Base-by-base conservation (phyloP, 306 rosid species). In the Elaeagnus macrophylla region DNA sequence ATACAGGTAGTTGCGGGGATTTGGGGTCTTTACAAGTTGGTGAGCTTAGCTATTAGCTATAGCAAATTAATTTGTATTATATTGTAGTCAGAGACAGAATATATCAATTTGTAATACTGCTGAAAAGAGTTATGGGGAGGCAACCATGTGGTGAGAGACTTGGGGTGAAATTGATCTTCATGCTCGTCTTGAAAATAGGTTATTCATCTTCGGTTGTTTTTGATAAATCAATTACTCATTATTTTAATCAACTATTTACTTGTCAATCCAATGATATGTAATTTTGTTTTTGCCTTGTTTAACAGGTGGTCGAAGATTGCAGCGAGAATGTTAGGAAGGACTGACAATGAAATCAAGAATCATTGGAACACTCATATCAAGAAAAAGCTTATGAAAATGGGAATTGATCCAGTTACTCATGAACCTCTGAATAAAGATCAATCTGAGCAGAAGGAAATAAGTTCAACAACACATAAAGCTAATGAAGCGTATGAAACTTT, bases 91-190 rank as follows among this genome's bases (percentile, higher is more conserved):
- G 16, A 2, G 9, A 9, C 35, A 11, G 0, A 12, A 10, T 6
- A 18, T 5, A 7, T 10, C 15, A 12, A 32, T 16, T 56, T 57
- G 58, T 69, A 62, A 59, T 68, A 64, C 69, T 32, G 8, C 47
- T 36, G 46, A 14, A n/a, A 16, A 56, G 36, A 32, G 58, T 39
- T 41, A 89, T 89, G 97, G 97, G 97, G 39, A 83, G 97, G 70
- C 94, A 89, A 71, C 97, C 97, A 11, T 89, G 97, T 66, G 85
- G 97, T 68, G 97, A 89, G 70, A 89, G 85, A 64, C 85, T 85
- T 67, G 94, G 88, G 53, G 97, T 89, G 68, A 89, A 89, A 81
- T 89, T 7, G 90, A 89, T 77, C 97, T 89, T 41, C 97, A 89
- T 79, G 81, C 94, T 43, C 84, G 89, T 49, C 95, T 85, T 50